Evolutionary conservation across 2,329 filamentous ascomycete genomes (phyloP).

Genomic region (Plectosphaerella sp.): DNA sequence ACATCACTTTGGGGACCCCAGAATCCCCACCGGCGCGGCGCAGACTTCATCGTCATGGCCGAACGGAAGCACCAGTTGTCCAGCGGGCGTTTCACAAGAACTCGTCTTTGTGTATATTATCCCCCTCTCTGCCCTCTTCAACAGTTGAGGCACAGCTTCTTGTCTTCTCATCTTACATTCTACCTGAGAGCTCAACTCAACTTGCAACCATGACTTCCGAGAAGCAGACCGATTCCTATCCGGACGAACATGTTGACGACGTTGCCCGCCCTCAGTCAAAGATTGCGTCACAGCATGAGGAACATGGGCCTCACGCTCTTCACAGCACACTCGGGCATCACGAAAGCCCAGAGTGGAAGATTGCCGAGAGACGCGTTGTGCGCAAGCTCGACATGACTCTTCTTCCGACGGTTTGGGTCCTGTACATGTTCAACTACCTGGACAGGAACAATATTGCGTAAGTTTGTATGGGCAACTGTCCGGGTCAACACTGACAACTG

Average conservation of each 20-base stretch:
- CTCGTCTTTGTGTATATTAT: too few species aligned
- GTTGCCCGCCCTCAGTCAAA: background rate
- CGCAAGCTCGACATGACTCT: slow-evolving; percentile 18
- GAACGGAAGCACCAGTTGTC: too few species aligned
- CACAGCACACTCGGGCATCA: background rate
- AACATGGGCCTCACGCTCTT: background rate
- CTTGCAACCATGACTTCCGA: background rate
- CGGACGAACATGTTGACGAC: background rate
- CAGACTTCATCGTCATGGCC: too few species aligned
- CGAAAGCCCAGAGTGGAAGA: background rate
- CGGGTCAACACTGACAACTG: background rate
- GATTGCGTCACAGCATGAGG: background rate
- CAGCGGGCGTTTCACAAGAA: too few species aligned
- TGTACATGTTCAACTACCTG: slow-evolving; percentile 19
- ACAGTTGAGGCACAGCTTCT: too few species aligned
- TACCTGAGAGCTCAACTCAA: background rate
- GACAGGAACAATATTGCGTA: slow-evolving; percentile 18
- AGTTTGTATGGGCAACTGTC: background rate
- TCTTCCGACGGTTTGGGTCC: slow-evolving; percentile 16
- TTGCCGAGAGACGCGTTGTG: slow-evolving; percentile 9
- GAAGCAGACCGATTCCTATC: background rate
- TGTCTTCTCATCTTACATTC: too few species aligned
- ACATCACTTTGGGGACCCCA: too few species aligned
- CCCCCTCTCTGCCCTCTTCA: too few species aligned
- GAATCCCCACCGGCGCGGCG: too few species aligned